Base-by-base conservation (phyloP, 129 eudicot species). In the Flaveria linearis region DNA sequence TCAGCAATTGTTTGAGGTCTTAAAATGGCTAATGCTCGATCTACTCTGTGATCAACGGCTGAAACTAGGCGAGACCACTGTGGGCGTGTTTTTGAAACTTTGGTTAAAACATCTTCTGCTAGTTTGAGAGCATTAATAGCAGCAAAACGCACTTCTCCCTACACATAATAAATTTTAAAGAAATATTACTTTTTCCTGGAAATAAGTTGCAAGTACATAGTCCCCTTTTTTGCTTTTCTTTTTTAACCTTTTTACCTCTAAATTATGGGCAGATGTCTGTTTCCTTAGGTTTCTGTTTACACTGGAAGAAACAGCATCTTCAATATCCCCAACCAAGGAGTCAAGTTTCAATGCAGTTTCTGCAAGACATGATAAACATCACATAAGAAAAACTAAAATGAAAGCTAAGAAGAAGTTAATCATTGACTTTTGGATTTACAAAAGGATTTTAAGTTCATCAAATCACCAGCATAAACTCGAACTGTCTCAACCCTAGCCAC, bases 1-100 rank as follows among this genome's bases (percentile, higher is more conserved):
- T 91, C 99, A 30, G 97, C 96, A 73, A 95, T 89, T 36, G 97
- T 88, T 77, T 95, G 97, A 39, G 99, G 96, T 78, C 99, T 84
- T 52, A 95, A 72, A 82, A 84, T 89, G 82, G 96, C 97, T 68
- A 95, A 82, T 13, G 96, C 90, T 73, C 94, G 88, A 71, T 89
- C 99, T 5, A 95, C 90, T 85, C 99, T 82, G 86, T 91, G 90
- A 84, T 95, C 99, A 80, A 92, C 99, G 23, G 97, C 94, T 76
- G 92, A 86, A 12, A 91, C 81, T 50, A 95, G 91, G 15, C 86
- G 86, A 47, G 53, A 73, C 99, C 99, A 95, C 81, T 83, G 99
- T 51, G 97, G 99, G 73, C 91, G 88, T 20, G 84, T 80, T 81
- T 84, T 86, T 42, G 87, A 82, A 49, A 95, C 93, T 30, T 78